A percentile compares a stretch with the other conserved stretches of the same genome.
phyloP scores from a whole-genome alignment of 352 stramenopile genomes.

The Phytophthora pinifolia region DNA sequence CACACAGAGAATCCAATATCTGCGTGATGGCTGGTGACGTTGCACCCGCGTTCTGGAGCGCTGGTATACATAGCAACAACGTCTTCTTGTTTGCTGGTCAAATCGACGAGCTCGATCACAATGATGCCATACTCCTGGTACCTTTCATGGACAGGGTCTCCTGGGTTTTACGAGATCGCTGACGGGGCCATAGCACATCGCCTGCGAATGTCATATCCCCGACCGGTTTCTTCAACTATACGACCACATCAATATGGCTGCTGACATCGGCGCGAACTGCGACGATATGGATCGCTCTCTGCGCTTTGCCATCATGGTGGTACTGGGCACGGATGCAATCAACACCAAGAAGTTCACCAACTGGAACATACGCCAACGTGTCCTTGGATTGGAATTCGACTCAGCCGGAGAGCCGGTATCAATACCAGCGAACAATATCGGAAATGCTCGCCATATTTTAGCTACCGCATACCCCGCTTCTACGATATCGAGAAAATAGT shows the following conservation, averaged over 20 bases:
- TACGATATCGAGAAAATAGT: background rate
- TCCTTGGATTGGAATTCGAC: conserved; percentile 5
- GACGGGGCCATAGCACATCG: conserved; percentile 5
- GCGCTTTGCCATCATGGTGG: conserved; percentile 7
- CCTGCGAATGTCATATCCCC: background rate
- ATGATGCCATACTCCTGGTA: background rate
- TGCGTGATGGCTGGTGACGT: conserved; percentile 1
- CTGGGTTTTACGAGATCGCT: background rate
- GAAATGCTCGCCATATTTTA: background rate
- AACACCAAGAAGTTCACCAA: conserved; percentile 22
- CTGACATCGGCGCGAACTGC: background rate
- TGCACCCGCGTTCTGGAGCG: background rate
- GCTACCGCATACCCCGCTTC: background rate
- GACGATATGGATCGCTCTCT: conserved; percentile 4
- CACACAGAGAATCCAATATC: too few relatives aligned
- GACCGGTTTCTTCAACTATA: conserved; percentile 4
- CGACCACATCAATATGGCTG: background rate
- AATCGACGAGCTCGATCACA: background rate
- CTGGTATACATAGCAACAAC: conserved; percentile 4
- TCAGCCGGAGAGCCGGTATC: too few relatives aligned
- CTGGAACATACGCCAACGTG: background rate
- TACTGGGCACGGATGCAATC: conserved; percentile 7
- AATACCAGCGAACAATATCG: conserved; percentile 3
- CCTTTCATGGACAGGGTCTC: background rate
- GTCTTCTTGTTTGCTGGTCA: conserved; percentile 4